Evolutionary conservation across 2,329 filamentous ascomycete genomes (phyloP).

Genomic region (Cordyceps cicadae): DNA sequence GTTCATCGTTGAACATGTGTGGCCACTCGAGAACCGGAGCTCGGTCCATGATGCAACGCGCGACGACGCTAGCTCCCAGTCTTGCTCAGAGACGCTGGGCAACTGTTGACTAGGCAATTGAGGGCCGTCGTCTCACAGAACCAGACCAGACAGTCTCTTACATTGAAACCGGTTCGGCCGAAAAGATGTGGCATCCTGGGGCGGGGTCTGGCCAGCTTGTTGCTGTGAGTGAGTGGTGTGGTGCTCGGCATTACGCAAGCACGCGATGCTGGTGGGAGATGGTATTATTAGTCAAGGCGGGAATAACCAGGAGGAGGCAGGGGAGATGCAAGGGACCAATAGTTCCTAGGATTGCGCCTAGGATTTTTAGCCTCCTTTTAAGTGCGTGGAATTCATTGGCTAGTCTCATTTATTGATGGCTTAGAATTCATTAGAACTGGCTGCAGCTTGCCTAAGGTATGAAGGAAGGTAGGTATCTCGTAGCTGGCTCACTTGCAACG

Average conservation of each 20-base stretch:
- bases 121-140: too few species aligned
- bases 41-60: neutral
- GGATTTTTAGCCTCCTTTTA: neutral
- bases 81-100: neutral
- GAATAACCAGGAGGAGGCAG: neutral
- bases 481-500: neutral
- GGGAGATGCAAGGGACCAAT: neutral
- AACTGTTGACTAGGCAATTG: neutral
- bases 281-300: conserved; percentile 4
- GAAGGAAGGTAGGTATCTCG: too few species aligned
- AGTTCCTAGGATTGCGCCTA: neutral
- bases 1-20: neutral
- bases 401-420: too few species aligned
- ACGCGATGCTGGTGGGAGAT: conserved; percentile 6
- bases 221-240: neutral
- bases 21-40: neutral
- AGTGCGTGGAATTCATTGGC: too few species aligned
- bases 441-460: too few species aligned
- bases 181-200: neutral
- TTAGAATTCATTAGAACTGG: too few species aligned
- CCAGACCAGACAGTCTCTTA: neutral
- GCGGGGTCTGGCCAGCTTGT: neutral
- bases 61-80: neutral
- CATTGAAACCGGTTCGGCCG: neutral
- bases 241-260: neutral